A percentile compares a stretch with the other conserved stretches of the same genome.
Conservation (phyloP, 495 filamentous ascomycete species). For the Xylaria curta region DNA sequence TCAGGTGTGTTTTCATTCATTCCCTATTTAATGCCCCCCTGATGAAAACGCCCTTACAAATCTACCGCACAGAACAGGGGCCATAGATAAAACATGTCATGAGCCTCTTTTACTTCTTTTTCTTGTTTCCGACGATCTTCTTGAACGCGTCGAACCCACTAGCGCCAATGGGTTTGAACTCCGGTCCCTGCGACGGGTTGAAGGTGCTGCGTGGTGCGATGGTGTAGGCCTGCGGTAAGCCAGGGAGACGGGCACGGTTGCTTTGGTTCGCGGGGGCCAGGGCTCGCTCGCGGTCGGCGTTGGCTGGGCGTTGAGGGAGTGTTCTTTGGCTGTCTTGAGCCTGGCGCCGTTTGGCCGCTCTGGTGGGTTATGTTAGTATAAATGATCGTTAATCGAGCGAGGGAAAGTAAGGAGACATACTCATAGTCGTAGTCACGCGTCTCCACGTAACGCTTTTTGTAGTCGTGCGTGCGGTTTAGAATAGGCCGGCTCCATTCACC, state of each 20-base stretch:
- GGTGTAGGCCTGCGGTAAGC: conserved; percentile 77
- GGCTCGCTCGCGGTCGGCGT: conserved; percentile 68
- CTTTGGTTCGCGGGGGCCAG: conserved; percentile 71
- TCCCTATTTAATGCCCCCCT: background rate
- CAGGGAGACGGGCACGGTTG: conserved; percentile 76
- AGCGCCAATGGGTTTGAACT: conserved; percentile 69
- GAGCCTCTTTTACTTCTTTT: conserved; percentile 49
- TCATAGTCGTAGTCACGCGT: conserved; percentile 59
- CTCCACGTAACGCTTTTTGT: conserved; percentile 76
- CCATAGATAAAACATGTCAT: background rate
- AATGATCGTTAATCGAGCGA: conserved; percentile 31
- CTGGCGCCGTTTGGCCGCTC: conserved; percentile 57
- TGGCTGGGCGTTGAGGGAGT: conserved; percentile 52
- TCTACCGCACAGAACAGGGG: background rate
- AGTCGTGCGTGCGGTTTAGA: conserved; percentile 89
- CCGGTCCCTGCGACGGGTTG: conserved; percentile 45
- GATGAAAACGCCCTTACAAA: background rate
- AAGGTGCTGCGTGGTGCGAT: conserved; percentile 73
- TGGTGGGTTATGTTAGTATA: conserved; percentile 44
- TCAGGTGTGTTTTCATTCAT: background rate
- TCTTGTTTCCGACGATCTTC: conserved; percentile 77
- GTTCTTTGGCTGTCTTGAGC: conserved; percentile 49
- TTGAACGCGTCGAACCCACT: conserved; percentile 81
- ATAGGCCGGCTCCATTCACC: conserved; percentile 98
- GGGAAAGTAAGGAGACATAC: conserved; percentile 49